Evolutionary conservation across 768 basidiomycete species (phyloP).

Genomic region (Suillus sp.): DNA sequence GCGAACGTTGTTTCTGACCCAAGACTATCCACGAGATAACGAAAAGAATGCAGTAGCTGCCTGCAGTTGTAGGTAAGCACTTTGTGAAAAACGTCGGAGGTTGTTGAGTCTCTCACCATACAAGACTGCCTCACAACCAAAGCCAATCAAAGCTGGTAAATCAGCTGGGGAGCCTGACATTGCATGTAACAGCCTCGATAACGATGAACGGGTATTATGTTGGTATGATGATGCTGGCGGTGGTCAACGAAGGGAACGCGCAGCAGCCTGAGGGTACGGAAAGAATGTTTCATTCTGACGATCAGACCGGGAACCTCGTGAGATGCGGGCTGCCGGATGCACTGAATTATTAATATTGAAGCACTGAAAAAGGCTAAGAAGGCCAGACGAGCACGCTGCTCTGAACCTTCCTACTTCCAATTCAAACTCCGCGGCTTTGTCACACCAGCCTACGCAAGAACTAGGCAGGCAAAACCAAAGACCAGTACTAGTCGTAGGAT

Average conservation of each 20-base stretch:
- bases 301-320: constrained; percentile 2
- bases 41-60: constrained; percentile 31
- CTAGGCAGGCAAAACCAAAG: neutral
- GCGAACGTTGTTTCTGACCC: constrained; percentile 12
- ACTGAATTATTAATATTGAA: neutral
- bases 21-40: constrained; percentile 31
- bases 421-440: neutral
- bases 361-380: neutral
- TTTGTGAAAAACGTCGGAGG: constrained; percentile 7
- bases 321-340: neutral
- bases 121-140: constrained; percentile 37
- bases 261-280: neutral
- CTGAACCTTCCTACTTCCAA: neutral
- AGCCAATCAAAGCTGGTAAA: constrained; percentile 39
- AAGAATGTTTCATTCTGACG: constrained; percentile 1
- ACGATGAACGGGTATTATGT: neutral
- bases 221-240: constrained; percentile 2
- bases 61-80: constrained; percentile 13
- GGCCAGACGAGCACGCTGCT: neutral
- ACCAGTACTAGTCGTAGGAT: neutral
- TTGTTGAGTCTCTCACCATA: constrained; percentile 32
- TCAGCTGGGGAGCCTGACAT: constrained; percentile 31
- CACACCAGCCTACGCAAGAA: neutral
- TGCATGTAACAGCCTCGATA: neutral
- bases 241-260: neutral